Base-by-base conservation (phyloP, 441 rosid genomes). In the Biscutella laevigata region DNA sequence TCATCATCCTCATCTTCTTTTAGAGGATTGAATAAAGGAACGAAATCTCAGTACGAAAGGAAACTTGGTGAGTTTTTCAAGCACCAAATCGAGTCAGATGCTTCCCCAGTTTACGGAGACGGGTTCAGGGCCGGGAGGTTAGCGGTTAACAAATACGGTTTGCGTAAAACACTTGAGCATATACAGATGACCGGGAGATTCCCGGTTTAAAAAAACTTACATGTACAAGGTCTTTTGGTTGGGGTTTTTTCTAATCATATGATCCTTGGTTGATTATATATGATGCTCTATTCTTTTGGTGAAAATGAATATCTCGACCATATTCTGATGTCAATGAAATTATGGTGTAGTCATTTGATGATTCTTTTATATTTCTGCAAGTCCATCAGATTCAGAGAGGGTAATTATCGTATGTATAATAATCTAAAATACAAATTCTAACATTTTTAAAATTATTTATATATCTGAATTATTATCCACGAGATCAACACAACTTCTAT, bases 101-200 rank as follows among this genome's bases (percentile, higher is more conserved):
- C 78, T 29, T 84, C 92, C 39, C 84, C 86, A 0, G 80, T 79
- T 19, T 84, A 84, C 65, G 92, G 92, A 44, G 88, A 79, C 30
- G 92, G 92, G 33, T 81, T 81, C 67, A 72, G 88, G 52, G 86
- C 83, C 0, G 92, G 88, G 3, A 60, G 69, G 34, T 70, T 61
- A 51, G 86, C 88, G 2, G 86, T 81, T 61, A 19, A 60, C 12
- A 81, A 71, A 41, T 81, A 78, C 34, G 92, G 92, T 33, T 83
- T 84, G 37, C 12, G 26, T 7, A 68, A 53, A 40, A 84, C 92
- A 30, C 88, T 84, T 24, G 82, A 81, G 44, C 82, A 84, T 64
- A 84, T 84, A 53, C 73, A 73, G 41, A 58, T 30, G 67, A 81
- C 77, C 1, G 88, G 92, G 29, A 74, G 59, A 39, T 84, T 81